Conservation (phyloP, 257 asterid species). For the Solanum tacnaense region DNA sequence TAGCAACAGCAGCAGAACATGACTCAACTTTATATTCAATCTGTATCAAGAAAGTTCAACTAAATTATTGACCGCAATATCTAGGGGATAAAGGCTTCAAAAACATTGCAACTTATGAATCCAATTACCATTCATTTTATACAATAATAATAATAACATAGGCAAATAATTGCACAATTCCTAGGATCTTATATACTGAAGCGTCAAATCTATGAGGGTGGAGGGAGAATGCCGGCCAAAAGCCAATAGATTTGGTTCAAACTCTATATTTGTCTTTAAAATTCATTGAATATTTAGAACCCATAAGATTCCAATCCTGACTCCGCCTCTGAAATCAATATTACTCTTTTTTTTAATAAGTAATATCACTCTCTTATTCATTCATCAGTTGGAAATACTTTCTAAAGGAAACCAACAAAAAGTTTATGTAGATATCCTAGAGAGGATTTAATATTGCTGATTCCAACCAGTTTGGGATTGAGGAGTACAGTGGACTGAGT, state of each 20-base stretch:
- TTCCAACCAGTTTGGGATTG: neutral
- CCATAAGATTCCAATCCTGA: neutral
- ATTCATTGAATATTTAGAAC: neutral
- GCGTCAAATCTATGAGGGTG: neutral
- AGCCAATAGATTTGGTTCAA: neutral
- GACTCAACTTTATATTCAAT: constrained; percentile 46
- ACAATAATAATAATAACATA: neutral
- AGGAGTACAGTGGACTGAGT: neutral
- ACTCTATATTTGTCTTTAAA: neutral
- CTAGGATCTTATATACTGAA: constrained; percentile 3
- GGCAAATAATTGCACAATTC: constrained; percentile 6
- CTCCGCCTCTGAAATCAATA: neutral
- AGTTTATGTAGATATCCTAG: neutral
- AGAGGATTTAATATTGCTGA: neutral
- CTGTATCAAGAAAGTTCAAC: constrained; percentile 24
- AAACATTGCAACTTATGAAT: neutral
- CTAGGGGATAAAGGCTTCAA: neutral
- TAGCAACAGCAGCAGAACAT: constrained; percentile 26
- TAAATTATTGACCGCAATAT: neutral
- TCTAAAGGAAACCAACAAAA: neutral
- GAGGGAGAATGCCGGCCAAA: neutral
- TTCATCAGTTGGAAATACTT: neutral
- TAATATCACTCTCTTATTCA: neutral
- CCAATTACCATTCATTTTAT: neutral
- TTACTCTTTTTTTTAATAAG: neutral